A percentile compares a stretch with the other conserved stretches of the same genome.
These are phyloP conservation scores for Lodderomyces pseudojiufengensis DNA, from an alignment of 1,139 yeast species.

Conservation along the genomic window DNA sequence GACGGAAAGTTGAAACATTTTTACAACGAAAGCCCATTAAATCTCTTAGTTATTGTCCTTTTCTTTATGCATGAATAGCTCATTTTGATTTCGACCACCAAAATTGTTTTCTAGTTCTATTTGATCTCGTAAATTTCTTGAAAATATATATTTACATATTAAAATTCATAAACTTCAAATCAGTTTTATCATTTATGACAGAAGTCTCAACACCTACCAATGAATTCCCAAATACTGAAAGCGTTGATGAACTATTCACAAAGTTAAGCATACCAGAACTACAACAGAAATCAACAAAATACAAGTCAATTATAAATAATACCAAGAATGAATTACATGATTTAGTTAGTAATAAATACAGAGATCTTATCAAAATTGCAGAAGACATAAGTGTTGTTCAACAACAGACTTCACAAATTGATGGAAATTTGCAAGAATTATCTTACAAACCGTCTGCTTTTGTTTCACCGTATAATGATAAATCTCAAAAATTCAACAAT, in stretches of 20 bases:
- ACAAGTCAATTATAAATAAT: constrained; percentile 21
- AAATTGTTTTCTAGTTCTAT: too few species aligned
- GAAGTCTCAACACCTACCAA: too few species aligned
- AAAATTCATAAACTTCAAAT: too few species aligned
- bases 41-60: too few species aligned
- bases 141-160: too few species aligned
- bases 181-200: too few species aligned
- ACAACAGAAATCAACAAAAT: constrained; percentile 29
- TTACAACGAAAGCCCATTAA: too few species aligned
- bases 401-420: constrained; percentile 27
- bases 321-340: constrained; percentile 42
- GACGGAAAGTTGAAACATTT: too few species aligned
- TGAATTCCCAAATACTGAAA: constrained; percentile 1
- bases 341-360: constrained; percentile 62
- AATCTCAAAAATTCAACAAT: constrained; percentile 21
- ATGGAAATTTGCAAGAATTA: constrained; percentile 28
- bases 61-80: too few species aligned
- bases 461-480: constrained; percentile 24
- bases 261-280: constrained; percentile 33
- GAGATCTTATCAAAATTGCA: constrained; percentile 66
- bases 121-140: too few species aligned
- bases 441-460: constrained; percentile 32
- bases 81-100: too few species aligned
- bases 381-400: constrained; percentile 62
- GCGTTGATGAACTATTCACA: constrained; percentile 36